Conservation (phyloP, 108 stramenopile species). For the Nitzschia palea region DNA sequence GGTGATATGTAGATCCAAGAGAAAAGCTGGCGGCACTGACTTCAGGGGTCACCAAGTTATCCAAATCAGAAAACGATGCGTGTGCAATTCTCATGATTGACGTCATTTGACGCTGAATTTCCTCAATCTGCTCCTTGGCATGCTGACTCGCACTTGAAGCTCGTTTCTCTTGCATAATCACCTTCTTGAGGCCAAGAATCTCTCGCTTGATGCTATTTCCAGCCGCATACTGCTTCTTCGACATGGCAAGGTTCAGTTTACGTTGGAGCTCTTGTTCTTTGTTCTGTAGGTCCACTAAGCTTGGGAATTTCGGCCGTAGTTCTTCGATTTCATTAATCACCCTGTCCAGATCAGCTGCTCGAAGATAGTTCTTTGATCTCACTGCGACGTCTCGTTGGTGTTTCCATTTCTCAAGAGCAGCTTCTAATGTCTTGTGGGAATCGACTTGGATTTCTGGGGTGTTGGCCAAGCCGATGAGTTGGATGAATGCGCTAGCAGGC, state of each 20-base stretch:
- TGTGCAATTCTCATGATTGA: slow-evolving; percentile 38
- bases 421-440: slow-evolving; percentile 18
- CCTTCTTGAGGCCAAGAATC: slow-evolving; percentile 30
- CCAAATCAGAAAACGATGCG: slow-evolving; percentile 23
- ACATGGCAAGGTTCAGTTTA: slow-evolving; percentile 13
- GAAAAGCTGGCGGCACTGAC: slow-evolving; percentile 25
- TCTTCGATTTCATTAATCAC: slow-evolving; percentile 26
- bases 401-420: slow-evolving; percentile 10
- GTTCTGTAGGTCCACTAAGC: slow-evolving; percentile 23
- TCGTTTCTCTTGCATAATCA: slow-evolving; percentile 38
- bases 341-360: slow-evolving; percentile 27
- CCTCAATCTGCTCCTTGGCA: slow-evolving; percentile 21
- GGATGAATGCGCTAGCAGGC: slow-evolving; percentile 32
- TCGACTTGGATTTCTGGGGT: slow-evolving; percentile 37
- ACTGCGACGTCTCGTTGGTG: slow-evolving; percentile 13
- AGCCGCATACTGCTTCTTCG: slow-evolving; percentile 28
- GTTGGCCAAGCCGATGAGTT: slow-evolving; percentile 35
- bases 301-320: slow-evolving; percentile 21
- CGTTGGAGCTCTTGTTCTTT: slow-evolving; percentile 32
- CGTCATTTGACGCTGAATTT: slow-evolving; percentile 31
- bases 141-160: neutral
- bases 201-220: slow-evolving; percentile 33
- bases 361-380: slow-evolving; percentile 25
- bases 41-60: slow-evolving; percentile 22
- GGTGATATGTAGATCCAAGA: slow-evolving; percentile 36